Conservation (phyloP, 2,329 filamentous ascomycete species). For the Talaromyces albobiverticillius region DNA sequence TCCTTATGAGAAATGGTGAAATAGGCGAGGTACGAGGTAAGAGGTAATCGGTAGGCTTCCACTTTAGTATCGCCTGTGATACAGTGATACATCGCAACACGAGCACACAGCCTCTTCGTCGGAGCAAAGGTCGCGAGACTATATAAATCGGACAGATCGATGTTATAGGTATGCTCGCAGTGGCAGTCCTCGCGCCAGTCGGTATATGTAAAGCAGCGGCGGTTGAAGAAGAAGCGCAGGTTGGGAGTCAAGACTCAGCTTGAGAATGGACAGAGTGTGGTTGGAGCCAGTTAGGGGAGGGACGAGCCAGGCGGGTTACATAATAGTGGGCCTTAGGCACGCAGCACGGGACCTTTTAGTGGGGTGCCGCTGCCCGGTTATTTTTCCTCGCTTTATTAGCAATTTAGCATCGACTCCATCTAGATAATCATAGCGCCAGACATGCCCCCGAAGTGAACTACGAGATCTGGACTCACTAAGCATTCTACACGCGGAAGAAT, state of each 20-base stretch:
- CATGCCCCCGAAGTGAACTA: no score
- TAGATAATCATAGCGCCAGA: no score
- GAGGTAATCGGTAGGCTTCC: constrained; percentile 9
- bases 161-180: not conserved
- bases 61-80: constrained; percentile 12
- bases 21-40: not conserved
- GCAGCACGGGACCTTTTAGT: constrained; percentile 1
- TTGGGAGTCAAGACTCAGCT: not conserved
- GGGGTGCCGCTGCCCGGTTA: not conserved
- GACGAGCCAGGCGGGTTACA: not conserved
- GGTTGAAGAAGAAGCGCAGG: no score
- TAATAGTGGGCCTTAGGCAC: constrained; percentile 1
- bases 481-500: not conserved
- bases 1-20: constrained; percentile 11
- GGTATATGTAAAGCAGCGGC: not conserved
- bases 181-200: not conserved
- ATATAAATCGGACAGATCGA: not conserved
- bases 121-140: not conserved
- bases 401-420: no score
- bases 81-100: constrained; percentile 10
- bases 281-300: not conserved
- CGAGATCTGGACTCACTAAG: not conserved
- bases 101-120: constrained; percentile 1
- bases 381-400: no score
- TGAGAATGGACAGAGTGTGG: not conserved